Base-by-base conservation (phyloP, 495 filamentous ascomycete species). In the Cryomyces antarcticus region DNA sequence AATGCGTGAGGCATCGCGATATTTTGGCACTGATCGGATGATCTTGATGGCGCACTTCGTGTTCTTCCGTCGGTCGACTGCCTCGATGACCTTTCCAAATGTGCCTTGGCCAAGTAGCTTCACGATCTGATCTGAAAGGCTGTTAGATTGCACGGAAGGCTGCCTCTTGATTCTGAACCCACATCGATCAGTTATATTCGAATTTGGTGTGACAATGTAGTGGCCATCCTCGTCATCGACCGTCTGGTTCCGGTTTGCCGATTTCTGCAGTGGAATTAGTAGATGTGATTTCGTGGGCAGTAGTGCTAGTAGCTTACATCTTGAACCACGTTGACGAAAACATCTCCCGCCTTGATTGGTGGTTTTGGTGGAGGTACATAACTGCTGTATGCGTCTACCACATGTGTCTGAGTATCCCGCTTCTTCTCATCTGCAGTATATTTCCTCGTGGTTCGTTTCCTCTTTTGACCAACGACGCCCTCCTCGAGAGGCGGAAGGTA, bases 51-150 rank as follows among this genome's bases (percentile, higher is more conserved):
- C 89, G 49, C 88, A 89, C 27, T 17, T 39, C 42, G 80, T 71
- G 44, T 80, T 76, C 43, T 73, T 72, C 44, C 69, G 68, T 47
- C 74, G 73, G 54, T 97, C 89, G 46, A 71, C 75, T 33, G 89
- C 89, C 57, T 93, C 82, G 6, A 97, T 88, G 10, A 97, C 89
- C 60, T 97, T 97, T 41, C 89, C 89, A 55, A 97, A 97, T 0
- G 89, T 97, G 37, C 89, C 89, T 61, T 97, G 89, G 27, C 89
- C 89, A 7, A 97, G 77, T 24, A 95, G 71, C 53, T 78, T 78
- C 46, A 77, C 65, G 47, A 97, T 86, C 59, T 80, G 72, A 60
- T 97, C 87, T 95, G 52, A 31, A 33, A 11, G 50, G 13, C 17
- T 46, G 49, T 41, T 54, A 30, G 13, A 24, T 24, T 24, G 17